Percentiles rank a stretch among this genome's conserved stretches.
Evolutionary conservation across 352 stramenopile species (phyloP).

Genomic region (Halophytophthora polymorphica): DNA sequence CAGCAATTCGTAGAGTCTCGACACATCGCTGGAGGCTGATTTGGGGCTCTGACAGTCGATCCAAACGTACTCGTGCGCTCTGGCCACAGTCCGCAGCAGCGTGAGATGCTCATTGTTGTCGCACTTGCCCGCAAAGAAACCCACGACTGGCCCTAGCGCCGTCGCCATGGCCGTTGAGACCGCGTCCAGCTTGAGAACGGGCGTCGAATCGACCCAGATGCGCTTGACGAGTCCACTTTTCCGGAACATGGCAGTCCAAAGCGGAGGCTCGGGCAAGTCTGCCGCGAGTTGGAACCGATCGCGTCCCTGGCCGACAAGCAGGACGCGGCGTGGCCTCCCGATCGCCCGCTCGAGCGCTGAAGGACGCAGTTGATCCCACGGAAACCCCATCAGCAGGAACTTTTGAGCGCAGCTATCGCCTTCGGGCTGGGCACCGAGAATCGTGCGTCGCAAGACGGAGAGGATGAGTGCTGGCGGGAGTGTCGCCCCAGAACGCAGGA

Average conservation of each 20-base stretch:
- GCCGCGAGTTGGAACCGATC: constrained; percentile 3
- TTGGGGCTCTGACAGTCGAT: constrained; percentile 10
- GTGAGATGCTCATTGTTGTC: constrained; percentile 7
- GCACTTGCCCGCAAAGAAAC: constrained; percentile 28
- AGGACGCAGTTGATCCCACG: constrained; percentile 24
- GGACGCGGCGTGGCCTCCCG: constrained; percentile 14
- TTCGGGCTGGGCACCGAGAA: constrained; percentile 14
- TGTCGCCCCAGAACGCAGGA: constrained; percentile 24
- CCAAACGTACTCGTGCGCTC: constrained; percentile 26
- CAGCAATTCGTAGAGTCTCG: constrained; percentile 20
- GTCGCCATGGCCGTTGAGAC: constrained; percentile 3
- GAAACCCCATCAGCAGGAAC: constrained; percentile 46
- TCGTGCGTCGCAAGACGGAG: constrained; percentile 18
- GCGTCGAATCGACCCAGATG: constrained; percentile 15
- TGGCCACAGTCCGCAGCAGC: constrained; percentile 13
- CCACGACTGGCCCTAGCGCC: constrained; percentile 18
- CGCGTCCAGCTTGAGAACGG: neutral
- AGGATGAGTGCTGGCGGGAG: constrained; percentile 26
- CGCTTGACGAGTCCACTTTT: constrained; percentile 20
- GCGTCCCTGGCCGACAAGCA: constrained; percentile 5
- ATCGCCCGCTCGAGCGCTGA: constrained; percentile 30
- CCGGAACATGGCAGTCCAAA: constrained; percentile 10
- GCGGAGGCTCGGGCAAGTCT: constrained; percentile 11
- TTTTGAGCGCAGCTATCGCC: constrained; percentile 16
- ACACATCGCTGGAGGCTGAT: neutral